Evolutionary conservation across 345 rosid species (phyloP).

Genomic region (Lagerstroemia speciosa): DNA sequence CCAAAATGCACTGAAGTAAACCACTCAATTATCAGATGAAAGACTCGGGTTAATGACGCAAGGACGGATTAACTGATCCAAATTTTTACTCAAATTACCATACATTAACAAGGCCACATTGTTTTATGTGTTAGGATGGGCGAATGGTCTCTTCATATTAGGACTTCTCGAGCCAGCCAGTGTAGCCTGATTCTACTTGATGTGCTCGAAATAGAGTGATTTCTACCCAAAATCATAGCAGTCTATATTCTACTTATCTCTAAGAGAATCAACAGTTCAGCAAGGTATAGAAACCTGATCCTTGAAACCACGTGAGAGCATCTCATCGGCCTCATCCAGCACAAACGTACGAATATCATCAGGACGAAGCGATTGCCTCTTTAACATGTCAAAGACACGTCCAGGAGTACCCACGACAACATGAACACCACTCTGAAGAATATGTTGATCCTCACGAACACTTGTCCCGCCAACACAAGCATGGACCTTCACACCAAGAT

Average conservation of each 20-base stretch:
- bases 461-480: slow-evolving; percentile 97
- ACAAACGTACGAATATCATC: slow-evolving; percentile 82
- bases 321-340: slow-evolving; percentile 92
- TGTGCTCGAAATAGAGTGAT: neutral
- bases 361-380: slow-evolving; percentile 75
- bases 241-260: neutral
- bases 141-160: too few relatives aligned
- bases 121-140: neutral
- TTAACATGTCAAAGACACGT: slow-evolving; percentile 92
- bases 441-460: too few relatives aligned
- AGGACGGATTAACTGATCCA: neutral
- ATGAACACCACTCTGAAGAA: too few relatives aligned
- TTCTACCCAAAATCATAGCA: neutral
- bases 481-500: slow-evolving; percentile 82
- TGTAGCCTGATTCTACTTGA: too few relatives aligned
- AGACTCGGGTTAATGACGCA: too few relatives aligned
- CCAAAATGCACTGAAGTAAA: too few relatives aligned
- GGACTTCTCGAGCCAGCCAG: too few relatives aligned
- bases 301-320: slow-evolving; percentile 95
- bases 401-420: slow-evolving; percentile 97
- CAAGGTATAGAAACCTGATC: slow-evolving; percentile 52
- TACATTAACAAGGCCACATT: too few relatives aligned
- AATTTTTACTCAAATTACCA: neutral
- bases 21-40: too few relatives aligned
- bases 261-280: neutral